Percentiles rank a stretch among this genome's conserved stretches.
Conservation (phyloP, 768 basidiomycete genomes). For the Neoboletus magnificus region DNA sequence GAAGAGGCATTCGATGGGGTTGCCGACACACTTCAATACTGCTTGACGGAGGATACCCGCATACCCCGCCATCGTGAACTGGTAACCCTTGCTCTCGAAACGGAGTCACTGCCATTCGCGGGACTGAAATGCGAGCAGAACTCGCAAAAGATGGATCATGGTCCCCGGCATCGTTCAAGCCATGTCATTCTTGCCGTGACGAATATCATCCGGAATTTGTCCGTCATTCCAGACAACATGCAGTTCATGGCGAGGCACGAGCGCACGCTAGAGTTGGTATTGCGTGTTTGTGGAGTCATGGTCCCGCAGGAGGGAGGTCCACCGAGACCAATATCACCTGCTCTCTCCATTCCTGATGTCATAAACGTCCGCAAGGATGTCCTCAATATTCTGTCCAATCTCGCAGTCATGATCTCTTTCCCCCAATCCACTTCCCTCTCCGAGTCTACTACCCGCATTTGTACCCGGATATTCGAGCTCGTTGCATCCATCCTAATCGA, state of each 20-base stretch:
- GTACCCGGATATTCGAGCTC: constrained; percentile 59
- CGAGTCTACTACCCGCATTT: constrained; percentile 44
- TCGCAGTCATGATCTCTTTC: constrained; percentile 53
- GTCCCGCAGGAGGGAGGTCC: constrained; percentile 30
- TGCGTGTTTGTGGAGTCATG: constrained; percentile 64
- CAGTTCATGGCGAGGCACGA: constrained; percentile 62
- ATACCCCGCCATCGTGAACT: constrained; percentile 67
- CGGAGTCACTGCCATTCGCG: constrained; percentile 59
- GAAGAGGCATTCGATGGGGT: constrained; percentile 70
- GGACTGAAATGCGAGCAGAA: constrained; percentile 46
- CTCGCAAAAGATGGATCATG: constrained; percentile 45
- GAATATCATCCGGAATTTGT: constrained; percentile 85
- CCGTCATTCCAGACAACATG: constrained; percentile 69
- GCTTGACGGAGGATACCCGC: constrained; percentile 28
- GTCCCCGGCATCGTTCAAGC: constrained; percentile 58
- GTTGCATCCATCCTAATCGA: constrained; percentile 76
- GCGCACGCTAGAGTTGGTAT: constrained; percentile 59
- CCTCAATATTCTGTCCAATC: constrained; percentile 62
- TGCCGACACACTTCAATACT: constrained; percentile 27
- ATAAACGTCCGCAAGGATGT: constrained; percentile 75
- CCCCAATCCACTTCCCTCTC: constrained; percentile 38
- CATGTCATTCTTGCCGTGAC: constrained; percentile 65
- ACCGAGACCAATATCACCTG: constrained; percentile 47
- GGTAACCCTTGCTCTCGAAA: constrained; percentile 53
- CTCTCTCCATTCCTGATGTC: constrained; percentile 68